phyloP scores from a whole-genome alignment of 352 stramenopile species.

The Phytophthora syringae region DNA sequence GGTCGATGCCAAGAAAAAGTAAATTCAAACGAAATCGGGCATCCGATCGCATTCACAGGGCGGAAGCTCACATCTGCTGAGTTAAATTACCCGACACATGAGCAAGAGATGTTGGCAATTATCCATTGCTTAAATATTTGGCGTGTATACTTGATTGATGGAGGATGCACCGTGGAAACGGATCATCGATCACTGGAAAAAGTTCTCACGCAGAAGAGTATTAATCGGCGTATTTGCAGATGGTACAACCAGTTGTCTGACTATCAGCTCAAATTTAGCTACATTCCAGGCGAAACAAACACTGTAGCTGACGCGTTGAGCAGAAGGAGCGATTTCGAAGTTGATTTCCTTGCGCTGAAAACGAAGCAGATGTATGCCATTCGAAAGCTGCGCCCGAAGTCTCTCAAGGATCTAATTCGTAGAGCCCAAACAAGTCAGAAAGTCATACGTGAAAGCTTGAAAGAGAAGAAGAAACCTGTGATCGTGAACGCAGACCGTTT shows the following conservation, averaged over 20 bases:
- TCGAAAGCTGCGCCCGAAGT: too few species aligned
- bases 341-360: too few species aligned
- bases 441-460: not conserved
- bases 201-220: too few species aligned
- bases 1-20: not conserved
- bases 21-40: not conserved
- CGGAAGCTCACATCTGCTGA: constrained; percentile 11
- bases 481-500: constrained; percentile 3
- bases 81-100: constrained; percentile 25
- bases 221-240: not conserved
- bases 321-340: constrained; percentile 4
- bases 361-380: too few species aligned
- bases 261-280: constrained; percentile 10
- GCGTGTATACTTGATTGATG: not conserved
- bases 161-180: constrained; percentile 1
- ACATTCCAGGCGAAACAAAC: constrained; percentile 10
- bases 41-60: too few species aligned
- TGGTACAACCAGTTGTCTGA: constrained; percentile 4
- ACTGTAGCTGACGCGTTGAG: constrained; percentile 14
- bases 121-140: constrained; percentile 9
- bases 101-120: constrained; percentile 20
- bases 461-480: not conserved
- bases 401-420: too few species aligned
- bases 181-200: not conserved
- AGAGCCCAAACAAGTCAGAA: constrained; percentile 4